Evolutionary conservation across 2,329 filamentous ascomycete species (phyloP).

Genomic region (Fusarium sororula): DNA sequence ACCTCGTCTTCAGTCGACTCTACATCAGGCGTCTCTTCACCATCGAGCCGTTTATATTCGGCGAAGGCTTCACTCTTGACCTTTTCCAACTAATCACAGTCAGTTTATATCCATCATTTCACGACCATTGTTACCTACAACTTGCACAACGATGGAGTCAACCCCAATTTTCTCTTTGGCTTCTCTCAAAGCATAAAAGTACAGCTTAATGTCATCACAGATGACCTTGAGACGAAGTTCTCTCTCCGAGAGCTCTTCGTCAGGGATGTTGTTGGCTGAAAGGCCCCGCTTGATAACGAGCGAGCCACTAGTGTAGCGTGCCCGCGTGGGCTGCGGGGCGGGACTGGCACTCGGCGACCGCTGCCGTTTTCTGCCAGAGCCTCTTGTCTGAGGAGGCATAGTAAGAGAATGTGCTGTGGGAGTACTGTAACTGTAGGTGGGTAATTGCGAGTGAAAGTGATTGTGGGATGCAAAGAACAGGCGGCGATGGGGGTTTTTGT

Average conservation of each 20-base stretch:
- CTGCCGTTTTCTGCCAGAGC: too few relatives aligned
- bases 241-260: neutral
- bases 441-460: too few relatives aligned
- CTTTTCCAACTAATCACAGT: neutral
- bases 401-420: too few relatives aligned
- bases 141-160: rapidly evolving
- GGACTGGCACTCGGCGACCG: too few relatives aligned
- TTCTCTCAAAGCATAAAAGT: too few relatives aligned
- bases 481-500: rapidly evolving
- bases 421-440: too few relatives aligned
- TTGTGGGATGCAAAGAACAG: too few relatives aligned
- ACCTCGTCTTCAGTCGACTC: neutral
- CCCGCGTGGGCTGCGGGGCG: too few relatives aligned
- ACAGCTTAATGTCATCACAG: rapidly evolving
- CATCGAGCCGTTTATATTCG: rapidly evolving
- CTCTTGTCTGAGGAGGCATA: too few relatives aligned
- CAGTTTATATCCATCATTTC: neutral
- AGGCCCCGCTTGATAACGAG: too few relatives aligned
- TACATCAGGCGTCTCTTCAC: rapidly evolving
- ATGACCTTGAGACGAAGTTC: rapidly evolving
- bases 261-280: neutral
- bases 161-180: too few relatives aligned
- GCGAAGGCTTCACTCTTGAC: rapidly evolving
- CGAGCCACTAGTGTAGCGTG: too few relatives aligned
- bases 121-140: neutral